Conservation (phyloP, 768 basidiomycete species). For the Saitozyma sp. region DNA sequence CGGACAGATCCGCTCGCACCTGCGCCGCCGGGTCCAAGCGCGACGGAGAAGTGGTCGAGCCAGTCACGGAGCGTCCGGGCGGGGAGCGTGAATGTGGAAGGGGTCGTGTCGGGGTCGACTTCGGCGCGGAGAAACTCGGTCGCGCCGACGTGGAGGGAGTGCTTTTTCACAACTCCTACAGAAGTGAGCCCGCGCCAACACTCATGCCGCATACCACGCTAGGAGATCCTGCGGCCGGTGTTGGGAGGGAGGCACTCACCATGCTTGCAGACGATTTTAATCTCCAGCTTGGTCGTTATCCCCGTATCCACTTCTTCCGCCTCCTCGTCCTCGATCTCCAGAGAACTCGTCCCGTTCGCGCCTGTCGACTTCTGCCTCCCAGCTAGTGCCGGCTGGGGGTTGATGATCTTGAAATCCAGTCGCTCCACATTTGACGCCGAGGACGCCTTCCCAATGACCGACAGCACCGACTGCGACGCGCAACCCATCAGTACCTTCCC, state of each 20-base stretch:
- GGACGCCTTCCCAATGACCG: conserved; percentile 40
- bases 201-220: neutral
- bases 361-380: neutral
- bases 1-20: conserved; percentile 7
- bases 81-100: conserved; percentile 39
- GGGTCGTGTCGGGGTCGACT: conserved; percentile 44
- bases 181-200: conserved; percentile 5
- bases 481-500: conserved; percentile 1
- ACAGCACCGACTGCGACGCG: conserved; percentile 37
- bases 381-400: conserved; percentile 18
- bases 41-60: conserved; percentile 47
- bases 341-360: conserved; percentile 2
- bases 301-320: conserved; percentile 29
- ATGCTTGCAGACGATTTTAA: conserved; percentile 50
- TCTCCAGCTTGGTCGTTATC: conserved; percentile 31
- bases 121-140: conserved; percentile 45
- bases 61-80: conserved; percentile 45
- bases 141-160: conserved; percentile 44
- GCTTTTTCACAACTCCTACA: conserved; percentile 49
- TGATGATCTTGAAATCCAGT: conserved; percentile 38
- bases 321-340: conserved; percentile 19
- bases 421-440: conserved; percentile 37
- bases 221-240: neutral
- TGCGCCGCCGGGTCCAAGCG: neutral
- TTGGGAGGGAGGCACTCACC: conserved; percentile 23